These are phyloP conservation scores for Podospora anserina DNA, from an alignment of 495 filamentous ascomycete genomes.

Conservation along the genomic window DNA sequence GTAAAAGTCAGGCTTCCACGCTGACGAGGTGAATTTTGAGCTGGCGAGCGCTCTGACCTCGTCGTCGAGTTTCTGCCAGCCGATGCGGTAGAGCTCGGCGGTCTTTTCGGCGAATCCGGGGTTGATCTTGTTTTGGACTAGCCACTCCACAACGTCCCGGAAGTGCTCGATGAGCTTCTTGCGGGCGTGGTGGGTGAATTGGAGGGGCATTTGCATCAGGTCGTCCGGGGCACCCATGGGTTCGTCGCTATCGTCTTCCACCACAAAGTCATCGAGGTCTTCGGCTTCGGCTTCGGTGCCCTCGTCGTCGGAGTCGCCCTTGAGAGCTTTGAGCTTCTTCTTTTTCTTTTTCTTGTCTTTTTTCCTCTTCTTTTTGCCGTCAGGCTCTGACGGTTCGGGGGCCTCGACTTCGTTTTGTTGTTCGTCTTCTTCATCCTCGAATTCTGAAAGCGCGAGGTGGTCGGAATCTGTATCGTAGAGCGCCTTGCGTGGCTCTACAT, in stretches of 20 bases:
- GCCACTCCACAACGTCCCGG: constrained; percentile 75
- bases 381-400: constrained; percentile 16
- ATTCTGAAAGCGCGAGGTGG: constrained; percentile 38
- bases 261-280: constrained; percentile 70
- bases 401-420: constrained; percentile 17
- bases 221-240: constrained; percentile 60
- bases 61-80: constrained; percentile 72
- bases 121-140: constrained; percentile 69
- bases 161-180: constrained; percentile 75
- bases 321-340: constrained; percentile 10
- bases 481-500: constrained; percentile 22
- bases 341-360: constrained; percentile 17
- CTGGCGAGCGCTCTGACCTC: constrained; percentile 64
- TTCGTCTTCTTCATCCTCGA: constrained; percentile 53
- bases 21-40: constrained; percentile 69
- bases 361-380: constrained; percentile 18
- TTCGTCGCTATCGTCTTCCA: constrained; percentile 57
- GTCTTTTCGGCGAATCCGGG: constrained; percentile 59
- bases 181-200: constrained; percentile 64
- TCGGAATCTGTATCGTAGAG: constrained; percentile 47
- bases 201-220: constrained; percentile 57
- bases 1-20: constrained; percentile 67
- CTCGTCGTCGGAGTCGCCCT: constrained; percentile 17
- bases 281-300: constrained; percentile 48
- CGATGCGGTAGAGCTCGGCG: constrained; percentile 63